A percentile compares a stretch with the other conserved stretches of the same genome.
phyloP scores from a whole-genome alignment of 2,329 filamentous ascomycete genomes.

The Rutstroemia sydowiana region DNA sequence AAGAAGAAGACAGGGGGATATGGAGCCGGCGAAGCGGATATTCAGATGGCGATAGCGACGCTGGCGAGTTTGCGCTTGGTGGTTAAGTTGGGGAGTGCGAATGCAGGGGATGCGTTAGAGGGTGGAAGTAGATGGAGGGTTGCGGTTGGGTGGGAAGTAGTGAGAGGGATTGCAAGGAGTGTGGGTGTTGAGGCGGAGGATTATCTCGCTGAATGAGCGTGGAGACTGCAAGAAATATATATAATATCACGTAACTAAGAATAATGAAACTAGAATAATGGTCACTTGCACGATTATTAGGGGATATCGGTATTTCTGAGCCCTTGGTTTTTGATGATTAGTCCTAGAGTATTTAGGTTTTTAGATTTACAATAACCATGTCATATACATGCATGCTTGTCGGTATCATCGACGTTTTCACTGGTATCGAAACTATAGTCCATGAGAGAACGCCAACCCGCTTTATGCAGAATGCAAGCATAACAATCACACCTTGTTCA shows the following conservation, averaged over 20 bases:
- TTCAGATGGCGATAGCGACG: slow-evolving; percentile 62
- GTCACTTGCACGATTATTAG: too few species aligned
- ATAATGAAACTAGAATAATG: too few species aligned
- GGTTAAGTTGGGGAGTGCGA: slow-evolving; percentile 49
- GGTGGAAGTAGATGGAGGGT: slow-evolving; percentile 68
- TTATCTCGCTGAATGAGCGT: slow-evolving; percentile 63
- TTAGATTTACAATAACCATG: too few species aligned
- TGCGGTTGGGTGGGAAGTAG: slow-evolving; percentile 71
- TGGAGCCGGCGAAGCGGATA: slow-evolving; percentile 39
- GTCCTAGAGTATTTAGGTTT: too few species aligned
- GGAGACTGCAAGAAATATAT: too few species aligned
- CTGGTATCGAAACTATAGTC: background rate
- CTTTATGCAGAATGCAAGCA: background rate
- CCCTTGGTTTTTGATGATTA: background rate
- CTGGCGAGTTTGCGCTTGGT: slow-evolving; percentile 64
- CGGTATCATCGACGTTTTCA: too few species aligned
- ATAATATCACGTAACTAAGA: too few species aligned
- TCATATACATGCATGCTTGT: too few species aligned
- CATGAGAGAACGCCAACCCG: background rate
- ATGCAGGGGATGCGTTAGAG: slow-evolving; percentile 57
- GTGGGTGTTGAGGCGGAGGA: slow-evolving; percentile 75
- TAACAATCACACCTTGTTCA: too few species aligned
- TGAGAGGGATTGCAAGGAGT: slow-evolving; percentile 60
- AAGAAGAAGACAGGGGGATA: slow-evolving; percentile 10
- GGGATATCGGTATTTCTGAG: too few species aligned